Evolutionary conservation across 1,139 yeast genomes (phyloP), one percentile per base, ranked within the genome.

Genomic region (Saccharomyces hybrid): DNA sequence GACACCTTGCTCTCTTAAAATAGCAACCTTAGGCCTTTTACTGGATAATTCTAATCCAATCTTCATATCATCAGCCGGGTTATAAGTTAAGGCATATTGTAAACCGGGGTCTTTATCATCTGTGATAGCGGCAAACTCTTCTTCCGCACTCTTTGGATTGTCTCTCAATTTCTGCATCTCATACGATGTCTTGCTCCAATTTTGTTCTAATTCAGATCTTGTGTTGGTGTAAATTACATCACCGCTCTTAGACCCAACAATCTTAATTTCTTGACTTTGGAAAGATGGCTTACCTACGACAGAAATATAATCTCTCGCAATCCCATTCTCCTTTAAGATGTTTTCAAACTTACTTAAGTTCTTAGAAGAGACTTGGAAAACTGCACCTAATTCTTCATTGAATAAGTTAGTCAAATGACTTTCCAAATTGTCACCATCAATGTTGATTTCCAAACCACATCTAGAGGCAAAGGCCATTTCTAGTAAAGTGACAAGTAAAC

Each of bases 381-480:
- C 96, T 46, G 96, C 95, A 69, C 98, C 99, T 54, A 95, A 79
- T 70, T 93, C 98, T 75, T 95, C 99, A 68, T 85, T 87, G 77
- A 93, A 95, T 63, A 91, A 76, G 50, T 77, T 76, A n/a, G 81
- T 73, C 54, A 81, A 73, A 27, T 72, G 66, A 55, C 77, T 78
- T 7, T 62, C 62, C 27, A 62, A 60, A 21, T 70, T 63, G 31
- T 64, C 58, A 11, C 57, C 57, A 32, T 59, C 59, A 50, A 78
- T 58, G 48, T 70, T 67, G 54, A 87, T 70, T 52, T 79, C 74
- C 58, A 91, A 69, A 61, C 99, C 99, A 56, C 83, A 81, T 74
- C 98, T 86, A 32, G 95, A 91, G 51, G 99, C 96, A 75, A 95
- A 95, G 1, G 96, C 95, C 99, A 95, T 93, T 75, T 95, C 99